These are phyloP conservation scores for Alternaria solani DNA, from an alignment of 2,329 filamentous ascomycete species.

Conservation along the genomic window DNA sequence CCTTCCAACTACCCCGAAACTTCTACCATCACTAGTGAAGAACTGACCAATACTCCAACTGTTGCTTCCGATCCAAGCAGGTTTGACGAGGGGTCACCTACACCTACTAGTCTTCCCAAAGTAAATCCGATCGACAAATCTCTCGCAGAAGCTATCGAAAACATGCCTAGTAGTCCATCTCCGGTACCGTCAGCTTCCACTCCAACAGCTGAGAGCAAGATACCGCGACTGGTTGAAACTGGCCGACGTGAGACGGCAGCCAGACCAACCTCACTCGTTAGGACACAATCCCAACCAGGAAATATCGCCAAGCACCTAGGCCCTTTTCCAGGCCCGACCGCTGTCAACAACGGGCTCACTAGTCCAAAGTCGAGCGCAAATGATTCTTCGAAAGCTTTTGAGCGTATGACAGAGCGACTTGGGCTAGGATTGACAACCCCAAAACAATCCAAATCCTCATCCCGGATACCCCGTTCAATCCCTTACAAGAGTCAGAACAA, in stretches of 20 bases:
- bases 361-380: conserved; percentile 38
- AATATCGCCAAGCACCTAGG: conserved; percentile 35
- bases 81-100: conserved; percentile 39
- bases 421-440: conserved; percentile 65
- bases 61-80: conserved; percentile 26
- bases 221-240: conserved; percentile 49
- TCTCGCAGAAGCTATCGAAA: conserved; percentile 45
- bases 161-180: conserved; percentile 43
- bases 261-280: conserved; percentile 36
- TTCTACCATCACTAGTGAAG: conserved; percentile 26
- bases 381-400: conserved; percentile 56
- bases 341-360: conserved; percentile 28
- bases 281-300: conserved; percentile 50
- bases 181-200: conserved; percentile 23
- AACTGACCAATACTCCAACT: conserved; percentile 39
- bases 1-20: conserved; percentile 50
- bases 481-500: conserved; percentile 71
- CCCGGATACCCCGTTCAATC: conserved; percentile 84
- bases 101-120: conserved; percentile 39
- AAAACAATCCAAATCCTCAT: conserved; percentile 68
- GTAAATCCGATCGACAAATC: conserved; percentile 48
- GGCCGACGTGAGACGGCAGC: conserved; percentile 41
- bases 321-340: conserved; percentile 25
- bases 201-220: conserved; percentile 45
- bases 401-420: conserved; percentile 79